Evolutionary conservation across 805 yeast species (phyloP).

Genomic region (Candida xiaguanensis): DNA sequence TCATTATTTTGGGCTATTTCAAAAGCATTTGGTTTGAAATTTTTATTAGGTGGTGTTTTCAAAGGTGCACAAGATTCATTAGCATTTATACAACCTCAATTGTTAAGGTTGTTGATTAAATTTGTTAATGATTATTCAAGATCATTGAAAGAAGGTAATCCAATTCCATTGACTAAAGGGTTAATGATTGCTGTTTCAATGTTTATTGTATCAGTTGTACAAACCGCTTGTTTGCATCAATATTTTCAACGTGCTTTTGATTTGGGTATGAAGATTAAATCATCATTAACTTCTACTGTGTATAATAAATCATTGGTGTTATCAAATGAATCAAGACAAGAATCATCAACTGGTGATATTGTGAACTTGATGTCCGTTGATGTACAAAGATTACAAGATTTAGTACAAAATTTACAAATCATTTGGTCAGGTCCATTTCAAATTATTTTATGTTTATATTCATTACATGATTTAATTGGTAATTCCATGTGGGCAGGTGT

Average conservation of each 20-base stretch:
- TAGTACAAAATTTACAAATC: conserved; percentile 72
- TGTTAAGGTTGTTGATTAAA: conserved; percentile 25
- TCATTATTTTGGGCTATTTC: conserved; percentile 60
- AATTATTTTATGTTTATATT: conserved; percentile 66
- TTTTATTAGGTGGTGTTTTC: conserved; percentile 66
- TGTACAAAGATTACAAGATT: conserved; percentile 81
- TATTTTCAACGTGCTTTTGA: conserved; percentile 73
- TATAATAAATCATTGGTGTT: conserved; percentile 66
- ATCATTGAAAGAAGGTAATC: conserved; percentile 30
- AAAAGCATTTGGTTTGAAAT: conserved; percentile 73
- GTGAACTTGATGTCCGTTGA: conserved; percentile 95
- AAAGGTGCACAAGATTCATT: conserved; percentile 73
- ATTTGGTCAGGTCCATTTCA: conserved; percentile 95
- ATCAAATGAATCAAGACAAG: conserved; percentile 67
- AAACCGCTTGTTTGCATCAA: conserved; percentile 74
- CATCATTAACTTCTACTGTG: conserved; percentile 62
- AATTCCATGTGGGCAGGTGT: conserved; percentile 98
- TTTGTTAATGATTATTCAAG: conserved; percentile 37
- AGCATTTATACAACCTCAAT: conserved; percentile 42
- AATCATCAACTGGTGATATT: conserved; percentile 84
- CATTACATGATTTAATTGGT: conserved; percentile 72
- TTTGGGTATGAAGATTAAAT: conserved; percentile 71
- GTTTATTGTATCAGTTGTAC: conserved; percentile 74
- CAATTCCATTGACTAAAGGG: conserved; percentile 68
- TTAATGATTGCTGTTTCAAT: conserved; percentile 70